Evolutionary conservation across 805 yeast genomes (phyloP).

Genomic region (Starmerella davenportii): DNA sequence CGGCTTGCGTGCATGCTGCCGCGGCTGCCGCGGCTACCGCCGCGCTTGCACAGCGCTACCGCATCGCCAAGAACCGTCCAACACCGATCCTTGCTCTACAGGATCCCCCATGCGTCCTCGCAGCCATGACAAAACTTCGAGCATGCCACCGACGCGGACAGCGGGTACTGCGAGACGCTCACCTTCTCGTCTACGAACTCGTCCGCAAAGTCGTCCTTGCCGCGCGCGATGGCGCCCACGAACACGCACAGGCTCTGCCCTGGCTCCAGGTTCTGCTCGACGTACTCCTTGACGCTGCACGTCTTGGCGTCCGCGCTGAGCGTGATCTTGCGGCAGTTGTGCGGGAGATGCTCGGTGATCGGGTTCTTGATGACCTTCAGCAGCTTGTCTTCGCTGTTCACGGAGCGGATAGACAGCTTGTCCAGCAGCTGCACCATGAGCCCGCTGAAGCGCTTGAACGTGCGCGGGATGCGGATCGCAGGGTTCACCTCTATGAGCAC

Average conservation of each 20-base stretch:
- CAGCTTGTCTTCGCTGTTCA: conserved; percentile 84
- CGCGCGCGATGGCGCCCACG: conserved; percentile 99
- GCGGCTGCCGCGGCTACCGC: too few species aligned
- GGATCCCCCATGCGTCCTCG: conserved; percentile 92
- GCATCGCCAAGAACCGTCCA: too few species aligned
- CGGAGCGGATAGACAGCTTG: conserved; percentile 80
- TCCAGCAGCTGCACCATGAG: conserved; percentile 93
- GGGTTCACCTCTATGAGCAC: conserved; percentile 93
- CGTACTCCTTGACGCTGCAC: conserved; percentile 74
- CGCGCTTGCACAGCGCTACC: too few species aligned
- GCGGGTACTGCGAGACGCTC: conserved; percentile 86
- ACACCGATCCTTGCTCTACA: too few species aligned
- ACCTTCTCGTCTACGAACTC: conserved; percentile 92
- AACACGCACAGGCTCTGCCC: conserved; percentile 94
- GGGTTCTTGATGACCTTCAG: conserved; percentile 93
- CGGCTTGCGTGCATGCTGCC: too few species aligned
- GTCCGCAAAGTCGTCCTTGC: conserved; percentile 92
- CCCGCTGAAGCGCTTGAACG: conserved; percentile 93
- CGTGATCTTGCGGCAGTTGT: conserved; percentile 86
- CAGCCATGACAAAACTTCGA: conserved; percentile 97
- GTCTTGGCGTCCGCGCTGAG: conserved; percentile 84
- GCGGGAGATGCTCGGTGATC: conserved; percentile 88
- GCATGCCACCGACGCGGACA: conserved; percentile 95
- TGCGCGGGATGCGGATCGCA: conserved; percentile 89
- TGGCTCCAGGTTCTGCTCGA: conserved; percentile 45